Evolutionary conservation across 768 basidiomycete species (phyloP), one percentile per base, ranked within the genome.

Genomic region (Amanita molliuscula): DNA sequence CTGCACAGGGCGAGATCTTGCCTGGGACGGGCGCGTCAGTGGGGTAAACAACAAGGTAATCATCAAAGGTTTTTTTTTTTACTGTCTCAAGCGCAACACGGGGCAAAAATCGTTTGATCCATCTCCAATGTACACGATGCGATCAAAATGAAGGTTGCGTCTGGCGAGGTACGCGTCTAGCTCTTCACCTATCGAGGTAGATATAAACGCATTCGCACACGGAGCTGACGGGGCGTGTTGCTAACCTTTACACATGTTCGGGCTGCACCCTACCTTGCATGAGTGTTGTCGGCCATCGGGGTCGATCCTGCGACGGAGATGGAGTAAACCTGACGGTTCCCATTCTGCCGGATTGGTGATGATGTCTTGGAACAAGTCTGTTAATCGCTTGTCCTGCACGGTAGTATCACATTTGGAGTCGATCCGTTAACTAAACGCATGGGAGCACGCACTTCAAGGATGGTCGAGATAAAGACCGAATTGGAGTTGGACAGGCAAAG

Each of bases 231-330:
- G 11, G 23, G 21, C 16, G 15, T 15, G n/a, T 18, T 48, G 56
- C 62, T 36, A 16, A 82, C 90, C 91, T 73, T 99, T 99, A 74
- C 96, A 99, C 94, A 99, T 96, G 72, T 99, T 98, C 11, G 84
- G 78, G 50, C 83, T 82, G 70, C 96, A 99, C 5, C 95, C 95
- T 46, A 95, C 75, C 38, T 70, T 71, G 67, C 96, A 99, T 6
- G 60, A 62, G 64, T 98, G 96, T 52, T 91, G 91, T 1, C 81
- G 81, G 1, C 79, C 88, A 18, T 68, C 56, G 9, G 89, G 88
- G 52, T 84, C 84, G 37, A 97, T 71, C 38, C 85, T 75, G 11
- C 94, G 76, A 26, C 78, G 74, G 42, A 99, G 67, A 50, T 82
- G 78, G 48, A 98, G 80, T 5, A 87, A 71, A 31, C 87, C 81